Evolutionary conservation across 2,329 filamentous ascomycete species (phyloP).

Genomic region (Colletotrichum cordylinicola): DNA sequence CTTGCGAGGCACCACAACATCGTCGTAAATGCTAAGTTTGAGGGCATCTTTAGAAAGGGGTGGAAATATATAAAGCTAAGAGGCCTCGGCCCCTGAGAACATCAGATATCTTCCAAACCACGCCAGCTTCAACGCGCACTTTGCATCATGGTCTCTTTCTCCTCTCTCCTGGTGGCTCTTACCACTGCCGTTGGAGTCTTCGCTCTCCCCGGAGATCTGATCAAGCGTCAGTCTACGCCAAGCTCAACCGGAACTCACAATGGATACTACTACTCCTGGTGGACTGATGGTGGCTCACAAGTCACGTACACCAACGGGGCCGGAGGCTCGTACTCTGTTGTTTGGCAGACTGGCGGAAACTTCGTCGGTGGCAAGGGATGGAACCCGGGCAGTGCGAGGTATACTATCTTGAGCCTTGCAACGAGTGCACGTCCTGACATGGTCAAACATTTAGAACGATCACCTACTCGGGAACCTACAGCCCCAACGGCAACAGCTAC

Average conservation of each 20-base stretch:
- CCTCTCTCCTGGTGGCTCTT: background rate
- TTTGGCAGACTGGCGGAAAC: conserved; percentile 54
- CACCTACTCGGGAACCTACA: conserved; percentile 41
- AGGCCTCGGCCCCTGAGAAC: background rate
- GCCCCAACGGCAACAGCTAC: conserved; percentile 41
- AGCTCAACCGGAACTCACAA: conserved; percentile 39
- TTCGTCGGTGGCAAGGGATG: conserved; percentile 65
- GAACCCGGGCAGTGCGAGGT: conserved; percentile 57
- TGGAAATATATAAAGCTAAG: background rate
- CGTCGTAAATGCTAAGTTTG: background rate
- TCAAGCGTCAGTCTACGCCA: conserved; percentile 32
- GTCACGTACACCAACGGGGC: conserved; percentile 48
- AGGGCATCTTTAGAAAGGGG: background rate
- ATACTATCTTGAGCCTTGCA: conserved; percentile 21
- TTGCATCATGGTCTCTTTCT: background rate
- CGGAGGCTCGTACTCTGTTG: conserved; percentile 48
- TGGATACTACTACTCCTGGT: conserved; percentile 55
- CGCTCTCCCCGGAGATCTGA: background rate
- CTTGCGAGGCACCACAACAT: background rate
- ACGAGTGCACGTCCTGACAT: conserved; percentile 3
- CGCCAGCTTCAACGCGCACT: background rate
- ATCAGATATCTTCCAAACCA: background rate
- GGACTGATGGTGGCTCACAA: conserved; percentile 49
- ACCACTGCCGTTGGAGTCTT: background rate
- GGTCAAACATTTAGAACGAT: conserved; percentile 27